phyloP scores from a whole-genome alignment of 2,329 filamentous ascomycete genomes.

The Alternaria sp. region DNA sequence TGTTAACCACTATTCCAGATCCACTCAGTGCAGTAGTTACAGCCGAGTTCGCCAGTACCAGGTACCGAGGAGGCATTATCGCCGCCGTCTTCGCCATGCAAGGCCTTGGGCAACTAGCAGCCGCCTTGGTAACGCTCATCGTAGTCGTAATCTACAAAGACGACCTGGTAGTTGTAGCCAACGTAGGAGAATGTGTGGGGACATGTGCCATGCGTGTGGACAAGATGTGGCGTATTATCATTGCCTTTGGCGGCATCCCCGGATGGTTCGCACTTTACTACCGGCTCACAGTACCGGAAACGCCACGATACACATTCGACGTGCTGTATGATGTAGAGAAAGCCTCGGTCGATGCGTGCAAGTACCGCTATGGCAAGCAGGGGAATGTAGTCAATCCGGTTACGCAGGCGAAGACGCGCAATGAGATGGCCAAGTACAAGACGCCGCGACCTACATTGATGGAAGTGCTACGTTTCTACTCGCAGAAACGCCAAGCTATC shows the following conservation, averaged over 20 bases:
- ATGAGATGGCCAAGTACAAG: slow-evolving; percentile 47
- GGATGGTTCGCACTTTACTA: slow-evolving; percentile 85
- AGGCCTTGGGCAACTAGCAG: slow-evolving; percentile 79
- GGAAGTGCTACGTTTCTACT: slow-evolving; percentile 76
- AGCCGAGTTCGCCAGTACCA: slow-evolving; percentile 85
- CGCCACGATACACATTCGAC: slow-evolving; percentile 87
- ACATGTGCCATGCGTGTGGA: slow-evolving; percentile 76
- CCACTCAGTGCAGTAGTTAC: slow-evolving; percentile 84
- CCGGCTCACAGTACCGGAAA: slow-evolving; percentile 86
- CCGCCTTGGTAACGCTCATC: slow-evolving; percentile 78
- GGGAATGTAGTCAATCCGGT: slow-evolving; percentile 70
- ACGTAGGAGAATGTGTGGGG: slow-evolving; percentile 65
- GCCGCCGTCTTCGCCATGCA: slow-evolving; percentile 87
- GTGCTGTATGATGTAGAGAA: slow-evolving; percentile 71
- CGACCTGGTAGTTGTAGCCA: slow-evolving; percentile 63
- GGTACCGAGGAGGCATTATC: slow-evolving; percentile 89
- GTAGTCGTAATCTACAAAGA: slow-evolving; percentile 74
- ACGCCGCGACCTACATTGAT: slow-evolving; percentile 42
- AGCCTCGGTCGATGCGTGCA: slow-evolving; percentile 73
- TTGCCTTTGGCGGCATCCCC: slow-evolving; percentile 82
- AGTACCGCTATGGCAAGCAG: slow-evolving; percentile 72
- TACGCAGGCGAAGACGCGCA: slow-evolving; percentile 65
- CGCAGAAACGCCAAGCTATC: slow-evolving; percentile 72
- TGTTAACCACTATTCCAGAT: slow-evolving; percentile 50
- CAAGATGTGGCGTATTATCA: slow-evolving; percentile 86